Evolutionary conservation across 2,329 filamentous ascomycete genomes (phyloP).

Genomic region (Fonsecaea pugnacius): DNA sequence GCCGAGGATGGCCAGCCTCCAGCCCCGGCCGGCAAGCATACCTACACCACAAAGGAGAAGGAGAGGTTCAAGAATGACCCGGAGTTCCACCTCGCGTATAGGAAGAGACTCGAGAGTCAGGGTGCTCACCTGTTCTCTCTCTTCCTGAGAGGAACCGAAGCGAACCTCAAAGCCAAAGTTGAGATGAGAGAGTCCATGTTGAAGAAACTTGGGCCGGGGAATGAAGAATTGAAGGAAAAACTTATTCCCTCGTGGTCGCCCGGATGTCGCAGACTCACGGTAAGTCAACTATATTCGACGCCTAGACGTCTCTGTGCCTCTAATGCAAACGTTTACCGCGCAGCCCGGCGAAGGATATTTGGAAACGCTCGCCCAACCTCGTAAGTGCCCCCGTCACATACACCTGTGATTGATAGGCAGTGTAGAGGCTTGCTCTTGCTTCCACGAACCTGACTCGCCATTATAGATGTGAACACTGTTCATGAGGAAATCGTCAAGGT

Average conservation of each 20-base stretch:
- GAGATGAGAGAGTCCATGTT: constrained; percentile 51
- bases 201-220: constrained; percentile 47
- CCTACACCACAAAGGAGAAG: constrained; percentile 30
- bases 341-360: constrained; percentile 58
- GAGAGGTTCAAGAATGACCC: constrained; percentile 27
- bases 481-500: constrained; percentile 48
- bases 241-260: constrained; percentile 35
- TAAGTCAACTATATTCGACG: no score
- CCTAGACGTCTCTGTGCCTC: no score
- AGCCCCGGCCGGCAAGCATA: constrained; percentile 29
- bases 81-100: constrained; percentile 24
- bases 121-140: constrained; percentile 17
- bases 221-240: constrained; percentile 49
- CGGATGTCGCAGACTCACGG: constrained; percentile 56
- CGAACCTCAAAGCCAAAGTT: constrained; percentile 46
- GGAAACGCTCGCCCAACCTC: constrained; percentile 49
- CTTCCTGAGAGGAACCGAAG: constrained; percentile 46
- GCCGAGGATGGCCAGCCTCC: constrained; percentile 28
- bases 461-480: constrained; percentile 37
- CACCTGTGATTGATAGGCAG: no score
- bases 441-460: no score
- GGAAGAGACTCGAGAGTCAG: constrained; percentile 12
- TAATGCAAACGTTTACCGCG: no score
- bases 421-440: no score
- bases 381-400: no score